Conservation (phyloP, 768 basidiomycete species). For the Mycena olivaceomarginata region DNA sequence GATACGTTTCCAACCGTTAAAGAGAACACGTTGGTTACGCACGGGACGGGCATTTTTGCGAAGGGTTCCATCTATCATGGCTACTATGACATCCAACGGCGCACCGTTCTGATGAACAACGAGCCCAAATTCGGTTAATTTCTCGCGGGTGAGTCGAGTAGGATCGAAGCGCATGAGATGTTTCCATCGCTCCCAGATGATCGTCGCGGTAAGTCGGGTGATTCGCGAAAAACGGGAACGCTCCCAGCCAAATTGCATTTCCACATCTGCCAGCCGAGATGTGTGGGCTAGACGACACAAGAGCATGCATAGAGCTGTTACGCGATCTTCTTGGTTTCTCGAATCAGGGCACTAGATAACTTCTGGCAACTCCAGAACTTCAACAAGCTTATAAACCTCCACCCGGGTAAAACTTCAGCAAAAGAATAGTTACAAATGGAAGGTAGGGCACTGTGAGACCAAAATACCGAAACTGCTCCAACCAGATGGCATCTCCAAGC, state of each 20-base stretch:
- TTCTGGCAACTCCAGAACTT: slow-evolving; percentile 25
- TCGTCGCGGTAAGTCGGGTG: slow-evolving; percentile 25
- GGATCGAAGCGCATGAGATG: slow-evolving; percentile 39
- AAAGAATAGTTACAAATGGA: neutral
- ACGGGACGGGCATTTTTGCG: slow-evolving; percentile 17
- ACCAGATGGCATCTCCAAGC: slow-evolving; percentile 16
- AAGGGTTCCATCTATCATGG: slow-evolving; percentile 42
- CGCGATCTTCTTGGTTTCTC: slow-evolving; percentile 24
- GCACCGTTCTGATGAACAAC: slow-evolving; percentile 41
- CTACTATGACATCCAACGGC: slow-evolving; percentile 32
- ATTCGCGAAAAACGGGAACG: slow-evolving; percentile 41
- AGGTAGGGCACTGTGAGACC: neutral
- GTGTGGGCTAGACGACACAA: slow-evolving; percentile 31
- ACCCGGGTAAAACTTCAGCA: slow-evolving; percentile 3
- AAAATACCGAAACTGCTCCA: slow-evolving; percentile 30
- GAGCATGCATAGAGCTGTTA: too few species aligned
- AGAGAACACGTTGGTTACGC: slow-evolving; percentile 44
- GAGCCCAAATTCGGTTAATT: slow-evolving; percentile 20
- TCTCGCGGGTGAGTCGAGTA: slow-evolving; percentile 16
- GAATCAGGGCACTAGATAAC: slow-evolving; percentile 19
- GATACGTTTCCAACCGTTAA: too few species aligned
- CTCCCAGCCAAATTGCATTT: slow-evolving; percentile 45
- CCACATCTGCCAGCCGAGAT: slow-evolving; percentile 29
- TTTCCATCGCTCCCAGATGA: slow-evolving; percentile 42
- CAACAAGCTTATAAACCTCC: slow-evolving; percentile 23